These are phyloP conservation scores for Gracilaria caudata DNA, from an alignment of 23 red algal genomes.

Conservation along the genomic window DNA sequence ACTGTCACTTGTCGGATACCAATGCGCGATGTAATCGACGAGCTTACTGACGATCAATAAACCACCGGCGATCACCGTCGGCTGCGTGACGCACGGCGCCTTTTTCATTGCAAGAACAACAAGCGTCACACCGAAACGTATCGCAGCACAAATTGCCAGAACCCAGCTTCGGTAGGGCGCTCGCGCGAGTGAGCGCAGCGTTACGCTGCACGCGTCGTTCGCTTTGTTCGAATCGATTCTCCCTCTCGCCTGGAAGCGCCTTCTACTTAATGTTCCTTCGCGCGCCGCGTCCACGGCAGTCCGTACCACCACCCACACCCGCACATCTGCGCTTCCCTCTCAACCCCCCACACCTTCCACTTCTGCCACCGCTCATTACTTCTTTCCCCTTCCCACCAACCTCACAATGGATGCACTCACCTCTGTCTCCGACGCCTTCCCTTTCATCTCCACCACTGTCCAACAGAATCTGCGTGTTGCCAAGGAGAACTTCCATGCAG, in stretches of 20 bases:
- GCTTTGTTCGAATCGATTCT: neutral
- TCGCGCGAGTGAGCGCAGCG: neutral
- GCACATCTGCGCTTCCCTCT: neutral
- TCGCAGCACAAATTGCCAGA: neutral
- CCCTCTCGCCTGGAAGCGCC: too few species aligned
- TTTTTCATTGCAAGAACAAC: neutral
- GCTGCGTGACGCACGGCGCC: neutral
- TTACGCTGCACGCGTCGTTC: neutral
- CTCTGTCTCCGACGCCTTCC: neutral
- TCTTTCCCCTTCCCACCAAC: neutral
- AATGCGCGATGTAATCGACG: too few species aligned
- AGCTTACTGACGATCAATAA: too few species aligned
- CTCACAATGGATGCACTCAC: neutral
- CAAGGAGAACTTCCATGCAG: neutral
- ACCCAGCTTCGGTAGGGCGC: neutral
- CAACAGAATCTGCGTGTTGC: neutral
- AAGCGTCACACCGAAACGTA: conserved; percentile 1
- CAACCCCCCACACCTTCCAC: too few species aligned
- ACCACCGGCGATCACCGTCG: too few species aligned
- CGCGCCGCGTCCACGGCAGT: neutral
- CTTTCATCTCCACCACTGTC: neutral
- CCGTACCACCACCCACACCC: too few species aligned
- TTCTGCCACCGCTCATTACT: neutral
- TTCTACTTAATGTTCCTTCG: neutral
- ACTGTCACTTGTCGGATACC: too few species aligned